Conservation (phyloP, 805 yeast genomes). For the Pichia nanzhaoensis region DNA sequence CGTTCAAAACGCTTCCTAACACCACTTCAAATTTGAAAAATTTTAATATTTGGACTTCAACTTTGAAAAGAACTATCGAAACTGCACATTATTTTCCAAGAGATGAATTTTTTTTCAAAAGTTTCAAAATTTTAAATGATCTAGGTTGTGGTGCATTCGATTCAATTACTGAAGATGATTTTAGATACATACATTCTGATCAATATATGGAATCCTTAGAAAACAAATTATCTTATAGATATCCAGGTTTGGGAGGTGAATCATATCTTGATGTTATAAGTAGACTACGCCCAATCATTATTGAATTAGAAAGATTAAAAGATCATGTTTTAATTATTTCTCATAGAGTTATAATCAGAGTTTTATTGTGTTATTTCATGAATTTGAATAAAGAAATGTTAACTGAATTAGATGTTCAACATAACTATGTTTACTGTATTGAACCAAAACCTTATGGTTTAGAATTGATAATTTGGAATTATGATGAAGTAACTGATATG, state of each 20-base stretch:
- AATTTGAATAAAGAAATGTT: slow-evolving; percentile 31
- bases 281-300: slow-evolving; percentile 30
- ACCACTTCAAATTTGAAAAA: not conserved
- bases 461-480: slow-evolving; percentile 33
- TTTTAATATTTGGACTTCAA: slow-evolving; percentile 33
- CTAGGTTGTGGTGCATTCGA: slow-evolving; percentile 31
- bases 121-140: slow-evolving; percentile 31
- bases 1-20: slow-evolving; percentile 14
- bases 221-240: slow-evolving; percentile 29
- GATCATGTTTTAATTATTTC: slow-evolving; percentile 32
- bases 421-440: slow-evolving; percentile 31
- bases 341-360: slow-evolving; percentile 32
- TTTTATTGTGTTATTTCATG: slow-evolving; percentile 33
- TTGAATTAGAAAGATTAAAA: slow-evolving; percentile 30
- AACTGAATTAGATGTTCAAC: slow-evolving; percentile 34
- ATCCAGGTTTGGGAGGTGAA: slow-evolving; percentile 35
- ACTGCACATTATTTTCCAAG: slow-evolving; percentile 29
- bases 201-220: slow-evolving; percentile 27
- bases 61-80: slow-evolving; percentile 27
- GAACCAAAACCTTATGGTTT: slow-evolving; percentile 36
- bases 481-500: slow-evolving; percentile 30
- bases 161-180: slow-evolving; percentile 27
- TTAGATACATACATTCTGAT: slow-evolving; percentile 21
- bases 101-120: slow-evolving; percentile 26
- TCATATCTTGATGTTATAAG: slow-evolving; percentile 33